These are phyloP conservation scores for Dactylonectria macrodidyma DNA, from an alignment of 2,329 filamentous ascomycete species.

Conservation along the genomic window DNA sequence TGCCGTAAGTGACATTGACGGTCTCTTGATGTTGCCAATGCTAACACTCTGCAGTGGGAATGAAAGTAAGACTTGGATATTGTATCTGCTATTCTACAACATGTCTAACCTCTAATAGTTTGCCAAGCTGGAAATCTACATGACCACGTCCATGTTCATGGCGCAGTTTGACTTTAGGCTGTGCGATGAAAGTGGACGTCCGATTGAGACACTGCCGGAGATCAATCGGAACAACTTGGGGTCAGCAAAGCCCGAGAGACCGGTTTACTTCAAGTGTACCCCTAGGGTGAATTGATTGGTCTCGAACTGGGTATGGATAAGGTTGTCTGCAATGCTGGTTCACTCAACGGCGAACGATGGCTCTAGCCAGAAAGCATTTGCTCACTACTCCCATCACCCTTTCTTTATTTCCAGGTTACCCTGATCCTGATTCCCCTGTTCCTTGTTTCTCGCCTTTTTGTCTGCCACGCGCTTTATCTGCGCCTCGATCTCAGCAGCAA, in stretches of 20 bases:
- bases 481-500: constrained; percentile 46
- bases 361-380: too few relatives aligned
- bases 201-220: constrained; percentile 24
- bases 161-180: constrained; percentile 64
- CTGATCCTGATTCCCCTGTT: not conserved
- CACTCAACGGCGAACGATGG: not conserved
- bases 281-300: not conserved
- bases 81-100: not conserved
- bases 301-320: not conserved
- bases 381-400: not conserved
- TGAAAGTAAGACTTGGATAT: not conserved
- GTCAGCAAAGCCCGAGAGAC: not conserved
- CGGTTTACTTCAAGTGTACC: constrained; percentile 9
- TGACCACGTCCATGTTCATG: constrained; percentile 65
- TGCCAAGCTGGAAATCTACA: constrained; percentile 67
- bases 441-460: not conserved
- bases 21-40: not conserved
- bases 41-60: constrained; percentile 6
- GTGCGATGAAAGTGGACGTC: constrained; percentile 56
- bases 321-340: not conserved
- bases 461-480: constrained; percentile 28
- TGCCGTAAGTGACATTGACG: constrained; percentile 47
- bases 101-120: constrained; percentile 52
- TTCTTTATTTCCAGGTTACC: not conserved
- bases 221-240: constrained; percentile 27